Evolutionary conservation across 176 grass and related monocot genomes (phyloP), one percentile per base, ranked within the genome.

Genomic region (Paspalum vaginatum): DNA sequence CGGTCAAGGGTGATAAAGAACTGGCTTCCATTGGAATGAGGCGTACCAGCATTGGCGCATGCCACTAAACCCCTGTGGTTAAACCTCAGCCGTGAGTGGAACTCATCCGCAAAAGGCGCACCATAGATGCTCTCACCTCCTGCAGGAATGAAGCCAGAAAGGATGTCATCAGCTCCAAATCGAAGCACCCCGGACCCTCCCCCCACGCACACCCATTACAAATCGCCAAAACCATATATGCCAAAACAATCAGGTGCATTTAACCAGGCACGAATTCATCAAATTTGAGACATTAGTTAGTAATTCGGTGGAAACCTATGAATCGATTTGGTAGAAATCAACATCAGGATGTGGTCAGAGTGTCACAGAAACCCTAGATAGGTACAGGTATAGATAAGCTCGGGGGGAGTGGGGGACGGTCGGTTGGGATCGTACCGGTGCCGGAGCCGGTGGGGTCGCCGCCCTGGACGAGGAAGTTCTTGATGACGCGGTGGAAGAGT

Each of bases 51-150:
- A 88, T 98, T 95, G 72, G 96, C 96, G 41, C 96, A 98, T 0
- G 92, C 96, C 45, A 98, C 87, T 87, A 98, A 81, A 21, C 96
- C 96, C 74, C 96, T 91, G 79, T 98, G 96, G 54, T 98, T 98
- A 85, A 98, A 98, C 83, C 92, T 78, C 73, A 98, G 27, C n/a
- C 96, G 86, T 1, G 96, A 91, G 70, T 98, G 96, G 70, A 95
- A 91, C 57, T 98, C 90, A 48, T 98, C 96, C 2, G 88, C 75
- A 73, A 98, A 98, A 11, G 90, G 71, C 2, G 74, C 88, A n/a
- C 96, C 96, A 39, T 95, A 98, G 44, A 95, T 93, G 86, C 92
- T 98, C 85, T 98, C 90, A 56, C 96, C 96, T 59, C 96, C 96
- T 98, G 83, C 37, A 87, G 24, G 66, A 64, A 40, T 47, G 38